These are phyloP conservation scores for Handroanthus guayacan DNA, from an alignment of 257 asterid species.

Conservation along the genomic window DNA sequence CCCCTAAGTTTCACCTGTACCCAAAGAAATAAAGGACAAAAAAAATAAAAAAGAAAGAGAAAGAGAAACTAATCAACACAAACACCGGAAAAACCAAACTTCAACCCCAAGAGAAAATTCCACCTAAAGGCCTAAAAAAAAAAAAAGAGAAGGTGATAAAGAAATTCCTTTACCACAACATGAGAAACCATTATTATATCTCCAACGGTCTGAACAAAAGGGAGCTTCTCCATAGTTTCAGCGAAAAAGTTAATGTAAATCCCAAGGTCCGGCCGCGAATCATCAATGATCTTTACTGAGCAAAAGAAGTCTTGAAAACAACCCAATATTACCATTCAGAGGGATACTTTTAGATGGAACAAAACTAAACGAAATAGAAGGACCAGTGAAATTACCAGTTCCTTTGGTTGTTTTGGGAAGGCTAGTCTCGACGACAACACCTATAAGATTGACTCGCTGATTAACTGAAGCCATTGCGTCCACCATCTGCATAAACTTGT, in stretches of 20 bases:
- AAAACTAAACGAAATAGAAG: background rate
- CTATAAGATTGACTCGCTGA: slow-evolving; percentile 73
- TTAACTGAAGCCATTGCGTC: slow-evolving; percentile 64
- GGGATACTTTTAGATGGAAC: background rate
- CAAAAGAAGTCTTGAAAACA: slow-evolving; percentile 61
- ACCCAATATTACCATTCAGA: slow-evolving; percentile 19
- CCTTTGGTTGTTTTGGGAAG: slow-evolving; percentile 64
- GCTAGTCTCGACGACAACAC: slow-evolving; percentile 57
- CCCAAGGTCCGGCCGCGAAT: slow-evolving; percentile 59
- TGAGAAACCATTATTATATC: slow-evolving; percentile 64
- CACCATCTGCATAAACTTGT: slow-evolving; percentile 53
- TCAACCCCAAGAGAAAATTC: background rate
- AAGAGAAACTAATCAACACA: slow-evolving; percentile 1
- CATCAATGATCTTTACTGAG: slow-evolving; percentile 61
- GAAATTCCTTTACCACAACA: slow-evolving; percentile 59
- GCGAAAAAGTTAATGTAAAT: slow-evolving; percentile 56
- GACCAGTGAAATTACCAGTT: slow-evolving; percentile 54
- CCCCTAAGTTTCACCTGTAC: slow-evolving; percentile 65
- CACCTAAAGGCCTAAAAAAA: background rate
- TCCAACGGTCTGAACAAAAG: slow-evolving; percentile 62
- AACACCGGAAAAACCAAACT: background rate
- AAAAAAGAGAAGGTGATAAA: background rate
- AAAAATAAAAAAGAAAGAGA: background rate
- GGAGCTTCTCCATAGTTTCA: slow-evolving; percentile 68
- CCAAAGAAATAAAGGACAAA: background rate